Conservation (phyloP, 2,329 filamentous ascomycete genomes). For the Ophiostoma perfectum region DNA sequence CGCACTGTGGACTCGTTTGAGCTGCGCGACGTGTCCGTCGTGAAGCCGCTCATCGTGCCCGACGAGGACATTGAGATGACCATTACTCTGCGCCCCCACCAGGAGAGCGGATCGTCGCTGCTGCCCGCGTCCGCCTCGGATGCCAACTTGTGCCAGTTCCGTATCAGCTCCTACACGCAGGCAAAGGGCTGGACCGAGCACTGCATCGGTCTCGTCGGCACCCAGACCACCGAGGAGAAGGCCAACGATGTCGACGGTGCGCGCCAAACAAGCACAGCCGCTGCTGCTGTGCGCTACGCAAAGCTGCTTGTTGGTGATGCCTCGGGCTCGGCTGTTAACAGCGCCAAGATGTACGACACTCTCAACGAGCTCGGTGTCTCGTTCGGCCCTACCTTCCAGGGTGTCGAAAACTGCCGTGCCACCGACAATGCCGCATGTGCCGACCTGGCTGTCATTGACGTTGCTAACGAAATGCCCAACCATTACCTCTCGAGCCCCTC, state of each 20-base stretch:
- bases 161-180: constrained; percentile 43
- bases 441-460: constrained; percentile 33
- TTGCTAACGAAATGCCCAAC: constrained; percentile 33
- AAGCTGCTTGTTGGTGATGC: constrained; percentile 14
- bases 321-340: constrained; percentile 12
- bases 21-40: constrained; percentile 20
- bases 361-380: constrained; percentile 34
- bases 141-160: constrained; percentile 23
- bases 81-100: constrained; percentile 19
- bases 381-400: constrained; percentile 36
- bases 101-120: constrained; percentile 14
- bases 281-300: constrained; percentile 18
- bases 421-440: constrained; percentile 30
- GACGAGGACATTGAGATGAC: constrained; percentile 22
- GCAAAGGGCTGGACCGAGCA: constrained; percentile 38
- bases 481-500: constrained; percentile 52
- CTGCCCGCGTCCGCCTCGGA: constrained; percentile 21
- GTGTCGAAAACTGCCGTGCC: constrained; percentile 28
- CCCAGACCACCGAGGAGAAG: constrained; percentile 22
- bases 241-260: constrained; percentile 19
- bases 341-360: constrained; percentile 11
- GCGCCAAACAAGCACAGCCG: constrained; percentile 21
- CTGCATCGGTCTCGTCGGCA: constrained; percentile 33
- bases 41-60: constrained; percentile 20
- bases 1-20: constrained; percentile 21